phyloP scores from a whole-genome alignment of 2,329 filamentous ascomycete species.

The Clonostachys rhizophaga region DNA sequence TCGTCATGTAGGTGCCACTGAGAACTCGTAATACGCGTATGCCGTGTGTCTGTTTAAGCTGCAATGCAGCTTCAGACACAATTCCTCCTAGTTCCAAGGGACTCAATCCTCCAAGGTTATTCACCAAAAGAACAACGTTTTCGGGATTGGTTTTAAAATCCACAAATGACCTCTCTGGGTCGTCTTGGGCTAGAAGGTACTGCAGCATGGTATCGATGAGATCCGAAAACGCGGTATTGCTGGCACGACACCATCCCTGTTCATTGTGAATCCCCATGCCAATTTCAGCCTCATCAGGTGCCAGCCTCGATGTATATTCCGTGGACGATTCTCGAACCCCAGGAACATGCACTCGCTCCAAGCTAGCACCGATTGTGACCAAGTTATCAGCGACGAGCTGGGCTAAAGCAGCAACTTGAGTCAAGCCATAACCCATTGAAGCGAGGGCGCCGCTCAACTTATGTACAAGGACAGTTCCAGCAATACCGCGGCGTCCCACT shows the following conservation, averaged over 20 bases:
- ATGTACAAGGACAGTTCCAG: conserved; percentile 84
- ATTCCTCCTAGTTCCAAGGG: conserved; percentile 69
- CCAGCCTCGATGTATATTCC: conserved; percentile 53
- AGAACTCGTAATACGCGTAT: conserved; percentile 62
- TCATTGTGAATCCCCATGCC: conserved; percentile 81
- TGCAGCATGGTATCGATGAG: conserved; percentile 62
- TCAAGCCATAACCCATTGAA: conserved; percentile 60
- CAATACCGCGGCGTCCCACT: conserved; percentile 85
- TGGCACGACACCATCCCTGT: conserved; percentile 47
- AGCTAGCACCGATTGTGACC: conserved; percentile 80
- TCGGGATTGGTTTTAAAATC: conserved; percentile 45
- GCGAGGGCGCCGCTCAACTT: conserved; percentile 86
- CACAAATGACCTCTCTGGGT: conserved; percentile 68
- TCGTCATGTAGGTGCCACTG: conserved; percentile 73
- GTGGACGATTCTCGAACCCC: conserved; percentile 47
- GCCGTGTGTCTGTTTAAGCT: conserved; percentile 51
- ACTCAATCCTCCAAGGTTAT: conserved; percentile 75
- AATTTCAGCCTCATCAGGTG: conserved; percentile 52
- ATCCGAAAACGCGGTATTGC: conserved; percentile 40
- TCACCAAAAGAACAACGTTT: conserved; percentile 66
- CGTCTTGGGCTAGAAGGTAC: conserved; percentile 61
- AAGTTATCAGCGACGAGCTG: conserved; percentile 69
- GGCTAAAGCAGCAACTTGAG: conserved; percentile 70
- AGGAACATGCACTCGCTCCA: conserved; percentile 91
- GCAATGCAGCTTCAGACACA: conserved; percentile 60